These are phyloP conservation scores for Salvia hispanica DNA, from an alignment of 257 asterid species.

Conservation along the genomic window DNA sequence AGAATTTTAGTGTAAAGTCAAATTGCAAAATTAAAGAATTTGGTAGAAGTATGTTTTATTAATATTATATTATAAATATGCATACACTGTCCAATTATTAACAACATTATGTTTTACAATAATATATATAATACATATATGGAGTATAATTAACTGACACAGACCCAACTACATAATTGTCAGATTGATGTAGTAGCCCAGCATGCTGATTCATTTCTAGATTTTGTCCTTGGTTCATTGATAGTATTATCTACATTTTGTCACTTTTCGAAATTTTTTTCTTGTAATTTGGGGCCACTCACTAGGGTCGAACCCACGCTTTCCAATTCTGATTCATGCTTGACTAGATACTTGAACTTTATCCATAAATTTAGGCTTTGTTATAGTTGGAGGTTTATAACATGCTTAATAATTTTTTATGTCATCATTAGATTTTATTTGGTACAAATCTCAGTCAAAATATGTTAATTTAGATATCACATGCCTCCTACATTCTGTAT, in stretches of 20 bases:
- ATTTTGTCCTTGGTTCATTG: conserved; percentile 10
- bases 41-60: too few species aligned
- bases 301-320: conserved; percentile 6
- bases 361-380: conserved; percentile 24
- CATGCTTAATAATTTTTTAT: conserved; percentile 24
- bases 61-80: too few species aligned
- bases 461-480: neutral
- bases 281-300: conserved; percentile 19
- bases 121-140: too few species aligned
- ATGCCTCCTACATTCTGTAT: neutral
- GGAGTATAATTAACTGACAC: neutral
- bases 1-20: too few species aligned
- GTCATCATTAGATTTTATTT: conserved; percentile 18
- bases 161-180: neutral
- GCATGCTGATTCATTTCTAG: conserved; percentile 9
- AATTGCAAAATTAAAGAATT: too few species aligned
- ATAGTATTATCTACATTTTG: neutral
- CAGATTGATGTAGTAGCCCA: neutral
- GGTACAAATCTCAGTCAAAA: conserved; percentile 1
- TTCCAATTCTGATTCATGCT: conserved; percentile 27
- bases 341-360: conserved; percentile 11
- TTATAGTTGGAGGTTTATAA: neutral
- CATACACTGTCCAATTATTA: neutral
- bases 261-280: neutral
- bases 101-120: neutral